These are phyloP conservation scores for Xylaria sp. DNA, from an alignment of 2,329 filamentous ascomycete genomes.

Conservation along the genomic window DNA sequence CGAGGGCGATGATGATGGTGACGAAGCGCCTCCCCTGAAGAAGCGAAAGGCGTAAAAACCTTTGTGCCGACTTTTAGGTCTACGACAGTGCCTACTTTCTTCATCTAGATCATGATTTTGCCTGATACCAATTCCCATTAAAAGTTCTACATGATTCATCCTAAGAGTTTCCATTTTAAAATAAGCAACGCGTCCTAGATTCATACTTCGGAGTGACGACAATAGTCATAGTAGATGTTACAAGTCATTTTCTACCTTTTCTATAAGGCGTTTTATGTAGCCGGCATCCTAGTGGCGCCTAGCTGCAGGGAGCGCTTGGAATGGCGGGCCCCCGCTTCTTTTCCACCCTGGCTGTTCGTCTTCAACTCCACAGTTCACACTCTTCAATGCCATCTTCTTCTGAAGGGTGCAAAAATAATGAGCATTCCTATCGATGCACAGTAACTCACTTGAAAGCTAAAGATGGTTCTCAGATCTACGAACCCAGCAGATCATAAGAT, in stretches of 20 bases:
- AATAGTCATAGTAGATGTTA: no score
- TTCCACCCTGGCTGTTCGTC: not conserved
- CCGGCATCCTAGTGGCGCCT: not conserved
- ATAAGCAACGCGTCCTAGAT: not conserved
- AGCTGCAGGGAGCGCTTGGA: conserved; percentile 1
- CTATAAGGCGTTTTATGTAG: not conserved
- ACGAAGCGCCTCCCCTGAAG: conserved; percentile 60
- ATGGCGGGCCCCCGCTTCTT: not conserved
- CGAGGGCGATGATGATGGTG: conserved; percentile 62
- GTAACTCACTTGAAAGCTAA: not conserved
- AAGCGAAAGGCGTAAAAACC: conserved; percentile 53
- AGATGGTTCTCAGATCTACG: conserved; percentile 1
- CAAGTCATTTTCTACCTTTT: not conserved
- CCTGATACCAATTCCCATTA: conserved; percentile 32
- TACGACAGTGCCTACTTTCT: not conserved
- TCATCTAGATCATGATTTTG: conserved; percentile 18
- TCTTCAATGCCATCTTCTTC: not conserved
- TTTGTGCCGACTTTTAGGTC: not conserved
- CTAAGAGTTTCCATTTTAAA: not conserved
- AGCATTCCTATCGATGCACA: not conserved
- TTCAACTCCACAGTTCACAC: not conserved
- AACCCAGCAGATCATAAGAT: conserved; percentile 1
- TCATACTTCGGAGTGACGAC: not conserved
- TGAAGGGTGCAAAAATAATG: not conserved
- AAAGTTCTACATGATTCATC: not conserved